These are phyloP conservation scores for Candolleomyces aberdarensis DNA, from an alignment of 768 basidiomycete genomes.

Conservation along the genomic window DNA sequence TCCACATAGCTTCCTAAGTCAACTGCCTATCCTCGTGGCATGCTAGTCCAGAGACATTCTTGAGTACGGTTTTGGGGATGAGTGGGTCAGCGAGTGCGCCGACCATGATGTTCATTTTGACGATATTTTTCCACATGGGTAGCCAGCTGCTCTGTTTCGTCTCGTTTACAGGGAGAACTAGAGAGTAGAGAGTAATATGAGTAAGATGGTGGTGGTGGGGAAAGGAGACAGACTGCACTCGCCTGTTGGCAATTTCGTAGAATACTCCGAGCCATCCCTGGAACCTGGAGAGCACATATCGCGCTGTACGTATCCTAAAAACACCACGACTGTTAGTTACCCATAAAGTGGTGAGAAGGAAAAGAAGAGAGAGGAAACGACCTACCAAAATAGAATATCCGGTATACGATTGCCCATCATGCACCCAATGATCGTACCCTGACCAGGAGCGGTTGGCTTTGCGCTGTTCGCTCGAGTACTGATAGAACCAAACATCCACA, in stretches of 20 bases:
- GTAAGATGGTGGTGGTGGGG: too few species aligned
- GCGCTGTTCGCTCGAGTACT: conserved; percentile 77
- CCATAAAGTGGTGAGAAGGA: too few species aligned
- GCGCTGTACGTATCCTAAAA: too few species aligned
- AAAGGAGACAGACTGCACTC: too few species aligned
- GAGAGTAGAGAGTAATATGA: too few species aligned
- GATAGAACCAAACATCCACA: conserved; percentile 1
- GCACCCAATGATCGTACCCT: conserved; percentile 66
- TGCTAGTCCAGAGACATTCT: conserved; percentile 56
- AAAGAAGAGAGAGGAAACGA: conserved; percentile 3
- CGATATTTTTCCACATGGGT: conserved; percentile 89
- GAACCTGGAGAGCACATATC: too few species aligned
- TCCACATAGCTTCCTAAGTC: conserved; percentile 73
- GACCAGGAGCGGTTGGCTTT: conserved; percentile 72
- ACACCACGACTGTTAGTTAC: too few species aligned
- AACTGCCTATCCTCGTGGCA: conserved; percentile 40
- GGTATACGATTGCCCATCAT: conserved; percentile 63
- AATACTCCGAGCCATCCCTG: too few species aligned
- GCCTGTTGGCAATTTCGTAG: too few species aligned
- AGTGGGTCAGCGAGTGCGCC: too few species aligned
- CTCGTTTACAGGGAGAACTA: too few species aligned
- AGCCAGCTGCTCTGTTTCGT: conserved; percentile 84
- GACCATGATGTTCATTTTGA: too few species aligned
- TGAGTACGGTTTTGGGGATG: conserved; percentile 82
- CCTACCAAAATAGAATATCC: conserved; percentile 80